Base-by-base conservation (phyloP, 2,329 filamentous ascomycete species). In the Nakataea oryzae region DNA sequence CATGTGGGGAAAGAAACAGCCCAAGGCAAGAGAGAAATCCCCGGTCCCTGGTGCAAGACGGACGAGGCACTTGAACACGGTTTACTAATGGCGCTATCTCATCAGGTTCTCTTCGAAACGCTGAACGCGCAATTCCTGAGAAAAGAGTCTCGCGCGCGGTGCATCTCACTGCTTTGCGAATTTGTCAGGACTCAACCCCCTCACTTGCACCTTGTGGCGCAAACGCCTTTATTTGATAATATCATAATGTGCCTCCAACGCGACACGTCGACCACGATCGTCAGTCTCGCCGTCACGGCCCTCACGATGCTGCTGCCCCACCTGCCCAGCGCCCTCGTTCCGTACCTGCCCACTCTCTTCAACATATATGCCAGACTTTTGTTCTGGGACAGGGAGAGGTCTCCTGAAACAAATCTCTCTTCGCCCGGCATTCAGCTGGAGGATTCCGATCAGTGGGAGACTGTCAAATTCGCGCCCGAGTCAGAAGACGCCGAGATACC, bases 301-400 rank as follows among this genome's bases (percentile, higher is more conserved):
- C 74, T 95, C 63, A 87, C 90, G 66, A 95, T 95, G 90, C 84
- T 93, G 30, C 73, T 95, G 59, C 90, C 90, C 1, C 89, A 93
- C 70, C 90, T 93, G 73, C 90, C 90, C 1, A 87, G 83, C 67
- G 87, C 87, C 2, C 75, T 93, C 17, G 84, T 86, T 2, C 80
- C 84, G 0, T 82, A 88, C 69, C 78, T 95, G 7, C 86, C 89
- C 32, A 84, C 85, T 26, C 77, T 95, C 24, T 95, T 93, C 79
- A 87, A 92, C 64, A 87, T 95, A 61, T 95, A 95, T 71, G 89
- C 87, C 62, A 81, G 91, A 59, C 74, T 93, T 57, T 75, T 95
- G 0, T 95, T 93, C 69, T 95, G 90, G 89, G 87, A 92, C 67
- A 75, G 77, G 59, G 80, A 82, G 64, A 73, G 77, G 13, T 76